Conservation (phyloP, 2,329 filamentous ascomycete species). For the Ophiostoma triangulosporum region DNA sequence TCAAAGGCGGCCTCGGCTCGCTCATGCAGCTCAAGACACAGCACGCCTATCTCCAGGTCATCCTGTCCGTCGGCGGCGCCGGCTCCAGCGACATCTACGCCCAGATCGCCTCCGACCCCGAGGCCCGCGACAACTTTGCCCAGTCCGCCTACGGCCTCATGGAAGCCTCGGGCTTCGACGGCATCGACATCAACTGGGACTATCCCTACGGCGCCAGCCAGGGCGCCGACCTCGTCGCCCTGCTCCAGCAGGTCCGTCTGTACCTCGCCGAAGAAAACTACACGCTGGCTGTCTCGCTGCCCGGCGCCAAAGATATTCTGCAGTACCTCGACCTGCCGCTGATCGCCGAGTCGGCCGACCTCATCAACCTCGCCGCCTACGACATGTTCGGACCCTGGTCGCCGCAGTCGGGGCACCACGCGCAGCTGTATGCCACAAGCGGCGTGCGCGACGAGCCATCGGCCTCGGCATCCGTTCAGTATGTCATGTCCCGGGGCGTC, state of each 20-base stretch:
- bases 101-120: conserved; percentile 46
- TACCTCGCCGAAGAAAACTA: conserved; percentile 56
- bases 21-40: conserved; percentile 59
- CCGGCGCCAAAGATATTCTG: conserved; percentile 51
- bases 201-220: conserved; percentile 54
- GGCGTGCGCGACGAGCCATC: conserved; percentile 47
- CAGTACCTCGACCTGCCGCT: conserved; percentile 53
- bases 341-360: conserved; percentile 54
- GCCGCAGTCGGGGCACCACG: conserved; percentile 55
- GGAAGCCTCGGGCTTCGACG: conserved; percentile 57
- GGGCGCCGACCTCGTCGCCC: conserved; percentile 54
- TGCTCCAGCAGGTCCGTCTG: conserved; percentile 52
- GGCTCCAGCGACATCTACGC: conserved; percentile 53
- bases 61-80: conserved; percentile 64
- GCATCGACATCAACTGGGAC: conserved; percentile 74
- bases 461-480: conserved; percentile 49
- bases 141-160: conserved; percentile 53
- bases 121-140: conserved; percentile 55
- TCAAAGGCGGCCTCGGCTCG: conserved; percentile 57
- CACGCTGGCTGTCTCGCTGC: conserved; percentile 58
- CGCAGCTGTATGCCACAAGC: conserved; percentile 53
- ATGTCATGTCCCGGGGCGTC: conserved; percentile 52
- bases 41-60: conserved; percentile 57
- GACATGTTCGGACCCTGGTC: conserved; percentile 67
- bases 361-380: conserved; percentile 69